Conservation (phyloP, 805 yeast genomes). For the Monosporozyma unispora region DNA sequence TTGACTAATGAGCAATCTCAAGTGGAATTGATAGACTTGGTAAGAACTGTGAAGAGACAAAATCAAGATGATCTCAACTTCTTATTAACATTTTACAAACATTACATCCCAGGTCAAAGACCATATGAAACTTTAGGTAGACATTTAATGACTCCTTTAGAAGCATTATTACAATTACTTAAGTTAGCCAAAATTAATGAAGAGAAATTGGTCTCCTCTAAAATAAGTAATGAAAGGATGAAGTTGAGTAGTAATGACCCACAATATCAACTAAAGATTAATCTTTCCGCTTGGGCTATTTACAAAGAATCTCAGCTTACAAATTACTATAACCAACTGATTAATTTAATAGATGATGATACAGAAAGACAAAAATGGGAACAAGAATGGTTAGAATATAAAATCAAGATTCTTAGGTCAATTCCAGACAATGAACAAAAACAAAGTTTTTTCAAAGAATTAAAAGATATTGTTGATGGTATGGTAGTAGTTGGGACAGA, state of each 20-base stretch:
- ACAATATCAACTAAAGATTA: slow-evolving; percentile 31
- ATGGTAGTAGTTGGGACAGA: slow-evolving; percentile 61
- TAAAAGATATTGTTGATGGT: slow-evolving; percentile 55
- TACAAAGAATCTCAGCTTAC: slow-evolving; percentile 46
- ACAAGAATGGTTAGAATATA: slow-evolving; percentile 48
- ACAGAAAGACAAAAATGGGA: slow-evolving; percentile 49
- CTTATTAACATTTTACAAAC: slow-evolving; percentile 40
- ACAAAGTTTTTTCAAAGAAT: slow-evolving; percentile 30
- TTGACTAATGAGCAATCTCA: slow-evolving; percentile 36
- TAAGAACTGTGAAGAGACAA: slow-evolving; percentile 38
- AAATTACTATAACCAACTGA: slow-evolving; percentile 42
- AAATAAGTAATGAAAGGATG: slow-evolving; percentile 40
- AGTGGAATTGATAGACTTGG: slow-evolving; percentile 41
- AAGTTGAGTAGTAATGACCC: slow-evolving; percentile 38
- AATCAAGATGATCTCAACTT: slow-evolving; percentile 25
- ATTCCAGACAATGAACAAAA: slow-evolving; percentile 39
- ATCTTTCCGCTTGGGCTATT: slow-evolving; percentile 38
- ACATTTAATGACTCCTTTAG: slow-evolving; percentile 38
- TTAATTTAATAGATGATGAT: slow-evolving; percentile 58
- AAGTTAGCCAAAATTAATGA: slow-evolving; percentile 36
- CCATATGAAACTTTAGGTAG: slow-evolving; percentile 46
- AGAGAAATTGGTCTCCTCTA: slow-evolving; percentile 32
- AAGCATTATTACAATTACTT: slow-evolving; percentile 37
- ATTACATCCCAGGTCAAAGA: slow-evolving; percentile 47
- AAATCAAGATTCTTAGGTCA: slow-evolving; percentile 43